These are phyloP conservation scores for Candida pseudoviswanathii DNA, from an alignment of 1,139 yeast species.

Conservation along the genomic window DNA sequence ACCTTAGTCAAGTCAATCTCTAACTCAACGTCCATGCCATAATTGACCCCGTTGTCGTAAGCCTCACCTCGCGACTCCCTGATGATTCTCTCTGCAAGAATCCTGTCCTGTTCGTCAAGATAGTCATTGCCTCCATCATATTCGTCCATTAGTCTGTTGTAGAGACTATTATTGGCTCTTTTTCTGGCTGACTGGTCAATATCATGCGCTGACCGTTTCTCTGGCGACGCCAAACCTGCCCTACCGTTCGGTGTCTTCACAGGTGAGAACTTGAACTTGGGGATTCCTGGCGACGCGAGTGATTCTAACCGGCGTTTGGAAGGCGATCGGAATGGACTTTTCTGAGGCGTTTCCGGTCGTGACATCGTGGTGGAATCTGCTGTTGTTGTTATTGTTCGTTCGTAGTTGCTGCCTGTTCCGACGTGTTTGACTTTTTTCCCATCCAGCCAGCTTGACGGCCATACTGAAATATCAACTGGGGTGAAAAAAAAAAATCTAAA, in stretches of 20 bases:
- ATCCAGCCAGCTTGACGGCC: background rate
- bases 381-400: background rate
- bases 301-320: conserved; percentile 10
- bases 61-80: conserved; percentile 24
- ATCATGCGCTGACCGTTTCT: conserved; percentile 40
- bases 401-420: background rate
- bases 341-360: background rate
- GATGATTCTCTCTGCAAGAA: conserved; percentile 48
- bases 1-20: conserved; percentile 29
- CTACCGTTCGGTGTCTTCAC: conserved; percentile 31
- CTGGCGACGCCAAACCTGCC: conserved; percentile 49
- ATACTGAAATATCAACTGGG: background rate
- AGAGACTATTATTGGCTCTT: conserved; percentile 41
- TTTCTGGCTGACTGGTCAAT: conserved; percentile 54
- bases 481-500: background rate
- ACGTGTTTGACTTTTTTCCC: background rate
- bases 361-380: background rate
- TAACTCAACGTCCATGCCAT: conserved; percentile 34
- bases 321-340: conserved; percentile 13
- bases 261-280: conserved; percentile 9
- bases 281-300: background rate
- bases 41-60: conserved; percentile 14
- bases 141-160: conserved; percentile 34
- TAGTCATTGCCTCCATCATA: conserved; percentile 33
- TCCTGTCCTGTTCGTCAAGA: conserved; percentile 37